Evolutionary conservation across 2,329 filamentous ascomycete species (phyloP), one percentile per base, ranked within the genome.

Genomic region (Exophiala bonariae): DNA sequence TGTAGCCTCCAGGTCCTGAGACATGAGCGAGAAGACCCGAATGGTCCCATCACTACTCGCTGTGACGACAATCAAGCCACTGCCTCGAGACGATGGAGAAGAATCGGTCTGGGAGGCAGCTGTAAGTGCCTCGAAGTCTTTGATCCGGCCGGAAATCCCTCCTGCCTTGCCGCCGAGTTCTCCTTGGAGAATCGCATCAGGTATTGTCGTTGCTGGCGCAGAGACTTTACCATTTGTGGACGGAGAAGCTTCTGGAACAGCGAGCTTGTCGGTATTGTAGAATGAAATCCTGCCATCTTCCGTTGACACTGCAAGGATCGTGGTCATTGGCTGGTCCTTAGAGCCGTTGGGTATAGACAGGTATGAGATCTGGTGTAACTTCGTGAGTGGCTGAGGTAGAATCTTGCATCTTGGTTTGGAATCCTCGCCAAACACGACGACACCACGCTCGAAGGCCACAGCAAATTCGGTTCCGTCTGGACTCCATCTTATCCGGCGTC

Each of bases 221-320:
- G 78, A 72, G 37, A 83, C 69, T 17, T 69, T 65, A 34, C 59
- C 65, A 45, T 54, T 55, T 45, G 52, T 63, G 22, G 61, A 47
- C 32, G 38, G 52, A 26, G 23, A 6, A 6, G 23, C 23, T 6
- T 6, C 23, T 6, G 23, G 6, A 11, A 11, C 23, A 11, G 23
- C 23, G 23, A 26, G 23, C 17, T 59, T 66, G 32, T 63, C 62
- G 2, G 89, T 90, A 30, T 86, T 85, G 66, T 89, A 95, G 66
- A 97, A 89, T 41, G 95, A 63, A 28, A 97, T 78, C 42, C 87
- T 79, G 1, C 93, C 93, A 64, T 97, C 92, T 65, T 97, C 93
- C 0, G 93, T 96, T 2, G 89, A 89, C 1, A 93, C 75, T 1
- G 86, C 83, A 33, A 97, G 68, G 4, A 91, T 66, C 7, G 47